Base-by-base conservation (phyloP, 1,139 yeast species). In the Debaryomyces coudertii region DNA sequence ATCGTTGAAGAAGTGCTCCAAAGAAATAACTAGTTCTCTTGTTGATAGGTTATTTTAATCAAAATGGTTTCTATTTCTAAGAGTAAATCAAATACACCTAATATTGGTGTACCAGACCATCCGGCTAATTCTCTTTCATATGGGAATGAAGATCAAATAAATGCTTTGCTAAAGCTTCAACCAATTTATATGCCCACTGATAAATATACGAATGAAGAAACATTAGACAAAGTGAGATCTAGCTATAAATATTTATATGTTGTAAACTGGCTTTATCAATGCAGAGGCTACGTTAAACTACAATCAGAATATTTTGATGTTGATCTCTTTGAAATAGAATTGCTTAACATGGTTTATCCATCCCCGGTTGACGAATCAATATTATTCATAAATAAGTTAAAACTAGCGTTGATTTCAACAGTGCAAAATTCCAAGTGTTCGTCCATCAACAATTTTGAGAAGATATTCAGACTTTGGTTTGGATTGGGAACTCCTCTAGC, bases 271-370 rank as follows among this genome's bases (percentile, higher is more conserved):
- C 54, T 80, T 33, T 73, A 74, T 51, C 61, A 71, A 38, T 71
- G 69, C 53, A 69, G 80, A 43, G 78, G 77, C 3, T 67, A 65
- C 47, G 55, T 80, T 31, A 73, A 67, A 51, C 57, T 80, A 39
- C 68, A 69, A 7, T 63, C 68, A 11, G 85, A 79, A 47, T 63
- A 67, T 36, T 80, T 80, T 53, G 85, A 80, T 58, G 74, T 73
- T 12, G 83, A 79, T 45, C 66, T 79, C 41, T 77, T 80, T 47
- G 85, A 80, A 55, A 74, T 79, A 53, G 85, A 80, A 53, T 63
- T 80, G 24, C 58, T 80, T 34, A 69, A 75, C 45, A 61, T 73
- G 50, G 72, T 65, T 6, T 45, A 53, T 39, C 71, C 71, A 27
- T 68, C 65, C 5, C 79, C 79, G 1, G 53, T 65, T 35, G 70